Base-by-base conservation (phyloP, 768 basidiomycete genomes). In the Sistotremastrum suecicum region DNA sequence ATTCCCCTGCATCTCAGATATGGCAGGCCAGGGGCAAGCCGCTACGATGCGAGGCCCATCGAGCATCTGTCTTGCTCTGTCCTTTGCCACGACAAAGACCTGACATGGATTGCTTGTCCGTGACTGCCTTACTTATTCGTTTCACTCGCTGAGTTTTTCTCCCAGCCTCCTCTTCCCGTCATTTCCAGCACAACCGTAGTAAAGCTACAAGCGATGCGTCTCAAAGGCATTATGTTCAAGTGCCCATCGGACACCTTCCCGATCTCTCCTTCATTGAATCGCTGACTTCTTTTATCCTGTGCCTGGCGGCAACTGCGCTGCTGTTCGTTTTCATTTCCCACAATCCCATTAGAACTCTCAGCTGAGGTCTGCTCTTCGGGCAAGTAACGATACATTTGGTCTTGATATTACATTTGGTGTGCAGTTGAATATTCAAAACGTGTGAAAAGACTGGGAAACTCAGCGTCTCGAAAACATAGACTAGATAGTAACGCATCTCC, bases 401-500 rank as follows among this genome's bases (percentile, higher is more conserved):
- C 58, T 46, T 61, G 45, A 50, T 39, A 42, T n/a, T 29, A 39
- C 20, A 20, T 20, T 20, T 20, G 20, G 20, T 7, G 29, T 40
- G 39, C 38, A 35, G 11, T 35, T 12, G 12, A 48, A 20, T 41
- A 41, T 12, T 45, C 42, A 20, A 38, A 48, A 40, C 29, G 30
- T 48, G 34, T 10, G 34, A 41, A 42, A 36, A 34, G 4, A 50
- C 4, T 42, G 35, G 30, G 49, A 37, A 31, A 29, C n/a, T 40
- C n/a, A 49, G 28, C 34, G n/a, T 50, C 36, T 43, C 28, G 38
- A 42, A 41, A 37, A 50, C 39, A 36, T 30, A 46, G 10, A 50
- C 61, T 54, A 73, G 44, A 68, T 62, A 12, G 90, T 67, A 40
- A 90, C 72, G 66, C 90, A 92, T 56, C 75, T 72, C 64, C 71